Conservation (phyloP, 2,329 filamentous ascomycete genomes). For the Ophiostoma fasciatum region DNA sequence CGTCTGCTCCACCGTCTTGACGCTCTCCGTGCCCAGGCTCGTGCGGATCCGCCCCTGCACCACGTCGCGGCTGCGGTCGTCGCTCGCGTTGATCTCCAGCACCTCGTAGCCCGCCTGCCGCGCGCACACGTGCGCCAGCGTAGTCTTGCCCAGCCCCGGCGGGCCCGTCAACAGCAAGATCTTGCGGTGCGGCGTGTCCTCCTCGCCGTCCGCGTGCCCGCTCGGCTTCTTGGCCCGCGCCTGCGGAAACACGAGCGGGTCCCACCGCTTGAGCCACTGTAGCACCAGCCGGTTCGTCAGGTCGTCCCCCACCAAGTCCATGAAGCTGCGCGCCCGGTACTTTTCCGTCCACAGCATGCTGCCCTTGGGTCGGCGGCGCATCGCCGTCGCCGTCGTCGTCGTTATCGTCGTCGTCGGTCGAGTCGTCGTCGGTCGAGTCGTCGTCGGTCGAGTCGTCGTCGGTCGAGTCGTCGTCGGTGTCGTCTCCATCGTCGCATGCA, state of each 20-base stretch:
- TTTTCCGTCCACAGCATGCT: slow-evolving; percentile 89
- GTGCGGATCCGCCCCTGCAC: slow-evolving; percentile 86
- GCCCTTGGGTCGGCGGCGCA: neutral
- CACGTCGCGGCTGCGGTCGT: slow-evolving; percentile 79
- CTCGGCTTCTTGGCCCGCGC: slow-evolving; percentile 28
- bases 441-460: neutral
- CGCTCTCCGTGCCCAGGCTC: slow-evolving; percentile 84
- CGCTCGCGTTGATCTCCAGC: slow-evolving; percentile 94
- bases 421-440: neutral
- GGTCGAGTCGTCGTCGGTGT: neutral
- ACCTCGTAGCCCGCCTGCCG: slow-evolving; percentile 92
- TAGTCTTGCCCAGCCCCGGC: slow-evolving; percentile 90
- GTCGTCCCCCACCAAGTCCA: slow-evolving; percentile 89
- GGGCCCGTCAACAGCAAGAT: slow-evolving; percentile 83
- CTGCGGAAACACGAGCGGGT: slow-evolving; percentile 78
- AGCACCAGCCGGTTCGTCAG: slow-evolving; percentile 81
- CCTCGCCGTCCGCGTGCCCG: slow-evolving; percentile 25
- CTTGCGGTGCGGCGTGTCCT: slow-evolving; percentile 70
- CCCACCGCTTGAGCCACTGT: slow-evolving; percentile 90
- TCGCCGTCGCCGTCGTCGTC: too few species aligned
- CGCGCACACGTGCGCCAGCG: slow-evolving; percentile 88
- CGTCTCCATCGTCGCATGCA: slow-evolving; percentile 26
- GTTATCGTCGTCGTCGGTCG: neutral
- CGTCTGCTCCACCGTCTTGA: slow-evolving; percentile 54
- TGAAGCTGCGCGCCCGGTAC: slow-evolving; percentile 81